Evolutionary conservation across 768 basidiomycete genomes (phyloP).

Genomic region (Boletus huronensis): DNA sequence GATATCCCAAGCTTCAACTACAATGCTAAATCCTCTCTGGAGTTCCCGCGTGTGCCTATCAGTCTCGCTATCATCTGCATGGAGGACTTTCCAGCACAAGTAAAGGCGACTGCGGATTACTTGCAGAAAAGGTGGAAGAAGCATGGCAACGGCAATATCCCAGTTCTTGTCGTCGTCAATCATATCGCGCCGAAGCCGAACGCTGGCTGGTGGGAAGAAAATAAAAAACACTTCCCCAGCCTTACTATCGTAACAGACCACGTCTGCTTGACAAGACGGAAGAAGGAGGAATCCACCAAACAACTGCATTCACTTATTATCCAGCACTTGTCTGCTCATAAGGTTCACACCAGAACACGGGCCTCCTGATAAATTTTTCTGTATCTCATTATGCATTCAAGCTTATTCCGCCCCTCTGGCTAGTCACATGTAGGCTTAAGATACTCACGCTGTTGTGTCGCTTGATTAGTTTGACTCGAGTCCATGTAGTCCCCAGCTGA

Average conservation of each 20-base stretch:
- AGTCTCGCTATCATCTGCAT: constrained; percentile 22
- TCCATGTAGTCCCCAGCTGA: background rate
- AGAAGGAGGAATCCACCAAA: constrained; percentile 19
- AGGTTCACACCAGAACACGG: background rate
- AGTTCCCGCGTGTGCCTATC: constrained; percentile 19
- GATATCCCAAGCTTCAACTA: constrained; percentile 23
- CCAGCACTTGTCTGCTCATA: constrained; percentile 7
- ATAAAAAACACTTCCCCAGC: constrained; percentile 19
- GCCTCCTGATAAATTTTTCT: background rate
- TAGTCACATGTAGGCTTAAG: background rate
- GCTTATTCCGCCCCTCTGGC: background rate
- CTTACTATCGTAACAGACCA: constrained; percentile 14
- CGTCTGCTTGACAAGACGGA: constrained; percentile 16
- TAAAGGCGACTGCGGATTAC: constrained; percentile 20
- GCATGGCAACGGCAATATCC: constrained; percentile 13
- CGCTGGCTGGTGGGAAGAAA: constrained; percentile 21
- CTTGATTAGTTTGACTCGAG: background rate
- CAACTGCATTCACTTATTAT: constrained; percentile 17
- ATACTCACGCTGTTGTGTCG: too few species aligned
- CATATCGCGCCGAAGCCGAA: constrained; percentile 21
- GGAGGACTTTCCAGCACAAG: constrained; percentile 20
- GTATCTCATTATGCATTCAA: background rate
- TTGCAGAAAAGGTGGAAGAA: constrained; percentile 16
- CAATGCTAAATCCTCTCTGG: constrained; percentile 17
- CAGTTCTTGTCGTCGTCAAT: constrained; percentile 21